Conservation (phyloP, 352 stramenopile genomes). For the Phytophthora uliginosa region DNA sequence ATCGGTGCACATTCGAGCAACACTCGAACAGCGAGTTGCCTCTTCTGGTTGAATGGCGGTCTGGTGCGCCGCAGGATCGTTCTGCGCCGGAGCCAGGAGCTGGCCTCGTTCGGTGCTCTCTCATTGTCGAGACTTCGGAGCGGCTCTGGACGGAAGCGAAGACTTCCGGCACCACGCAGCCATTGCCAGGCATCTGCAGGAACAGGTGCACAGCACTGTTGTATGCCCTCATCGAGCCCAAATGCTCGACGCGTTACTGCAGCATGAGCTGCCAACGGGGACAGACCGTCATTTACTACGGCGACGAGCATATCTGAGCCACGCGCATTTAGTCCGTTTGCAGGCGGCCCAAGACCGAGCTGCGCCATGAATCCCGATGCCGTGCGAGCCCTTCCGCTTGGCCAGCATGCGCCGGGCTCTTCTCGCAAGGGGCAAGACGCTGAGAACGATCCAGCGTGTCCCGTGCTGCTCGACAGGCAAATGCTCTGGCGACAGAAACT, state of each 20-base stretch:
- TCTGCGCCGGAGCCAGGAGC: not conserved
- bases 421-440: conserved; percentile 14
- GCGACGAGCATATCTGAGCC: not conserved
- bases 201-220: no score
- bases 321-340: not conserved
- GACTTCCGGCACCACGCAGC: not conserved
- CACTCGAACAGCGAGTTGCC: not conserved
- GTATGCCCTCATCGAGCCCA: no score
- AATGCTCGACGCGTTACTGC: not conserved
- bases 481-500: conserved; percentile 37
- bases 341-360: not conserved
- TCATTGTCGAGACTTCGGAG: conserved; percentile 13
- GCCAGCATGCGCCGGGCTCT: conserved; percentile 1
- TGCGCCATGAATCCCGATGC: not conserved
- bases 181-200: not conserved
- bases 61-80: not conserved
- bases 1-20: not conserved
- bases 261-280: not conserved
- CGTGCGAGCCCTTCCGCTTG: conserved; percentile 7
- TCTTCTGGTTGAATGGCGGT: conserved; percentile 1
- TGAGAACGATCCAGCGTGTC: conserved; percentile 17
- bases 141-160: conserved; percentile 7
- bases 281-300: not conserved
- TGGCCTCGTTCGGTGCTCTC: not conserved
- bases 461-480: conserved; percentile 27